Percentiles rank a stretch among this genome's conserved stretches.
These are phyloP conservation scores for Houttuynia cordata DNA, from an alignment of 164 flowering plant species.

Conservation along the genomic window DNA sequence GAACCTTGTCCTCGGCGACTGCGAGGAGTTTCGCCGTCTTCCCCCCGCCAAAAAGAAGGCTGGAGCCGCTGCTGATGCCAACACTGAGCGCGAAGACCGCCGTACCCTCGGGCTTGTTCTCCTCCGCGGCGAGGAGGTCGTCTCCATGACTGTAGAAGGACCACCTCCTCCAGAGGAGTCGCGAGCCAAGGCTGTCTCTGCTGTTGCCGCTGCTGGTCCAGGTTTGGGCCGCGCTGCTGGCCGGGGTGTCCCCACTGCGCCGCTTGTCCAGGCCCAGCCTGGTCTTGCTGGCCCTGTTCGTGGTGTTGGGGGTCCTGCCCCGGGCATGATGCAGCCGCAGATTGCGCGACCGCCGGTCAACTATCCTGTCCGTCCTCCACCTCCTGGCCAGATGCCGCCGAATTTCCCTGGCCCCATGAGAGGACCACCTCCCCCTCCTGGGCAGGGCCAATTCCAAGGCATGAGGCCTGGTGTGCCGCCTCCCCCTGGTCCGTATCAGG, in stretches of 20 bases:
- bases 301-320: conserved; percentile 93
- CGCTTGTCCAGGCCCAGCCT: conserved; percentile 81
- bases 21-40: conserved; percentile 92
- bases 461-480: conserved; percentile 31
- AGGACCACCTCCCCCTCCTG: conserved; percentile 43
- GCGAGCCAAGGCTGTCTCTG: conserved; percentile 61
- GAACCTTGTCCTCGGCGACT: conserved; percentile 95
- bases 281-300: conserved; percentile 86
- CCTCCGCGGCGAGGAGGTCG: conserved; percentile 93
- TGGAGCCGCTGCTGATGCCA: conserved; percentile 12
- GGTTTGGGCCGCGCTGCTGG: conserved; percentile 89
- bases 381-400: conserved; percentile 51
- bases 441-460: conserved; percentile 28
- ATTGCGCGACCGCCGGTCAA: conserved; percentile 61
- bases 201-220: conserved; percentile 59
- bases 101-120: conserved; percentile 90
- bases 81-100: conserved; percentile 79
- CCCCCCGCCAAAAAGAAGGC: conserved; percentile 60
- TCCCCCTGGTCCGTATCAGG: conserved; percentile 28
- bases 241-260: conserved; percentile 68
- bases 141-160: conserved; percentile 97
- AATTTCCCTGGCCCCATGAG: conserved; percentile 30
- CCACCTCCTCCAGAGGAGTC: conserved; percentile 97
- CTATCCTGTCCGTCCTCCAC: conserved; percentile 67
- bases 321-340: conserved; percentile 99